phyloP scores from a whole-genome alignment of 352 stramenopile species.

The Chrysophaeum taylorii region DNA sequence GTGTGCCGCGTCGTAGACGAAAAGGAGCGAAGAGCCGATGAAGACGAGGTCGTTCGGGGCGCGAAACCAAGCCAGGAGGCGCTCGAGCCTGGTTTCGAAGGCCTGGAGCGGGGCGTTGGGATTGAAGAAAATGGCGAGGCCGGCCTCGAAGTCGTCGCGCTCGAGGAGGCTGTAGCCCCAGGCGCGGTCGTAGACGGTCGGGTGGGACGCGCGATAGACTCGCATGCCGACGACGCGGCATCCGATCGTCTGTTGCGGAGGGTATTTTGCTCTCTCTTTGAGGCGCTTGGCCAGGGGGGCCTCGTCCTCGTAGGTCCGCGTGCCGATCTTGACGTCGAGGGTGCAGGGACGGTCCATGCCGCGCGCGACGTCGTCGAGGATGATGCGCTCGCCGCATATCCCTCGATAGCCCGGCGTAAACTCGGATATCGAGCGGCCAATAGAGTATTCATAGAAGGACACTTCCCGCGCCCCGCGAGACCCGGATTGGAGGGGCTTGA shows the following conservation, averaged over 20 bases:
- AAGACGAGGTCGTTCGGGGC: constrained; percentile 67
- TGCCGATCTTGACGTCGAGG: constrained; percentile 93
- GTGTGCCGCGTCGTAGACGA: constrained; percentile 73
- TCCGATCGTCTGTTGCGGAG: constrained; percentile 69
- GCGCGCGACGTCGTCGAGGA: constrained; percentile 73
- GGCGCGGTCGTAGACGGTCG: constrained; percentile 63
- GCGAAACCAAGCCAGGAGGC: constrained; percentile 59
- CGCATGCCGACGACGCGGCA: constrained; percentile 88
- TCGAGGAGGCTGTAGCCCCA: constrained; percentile 58
- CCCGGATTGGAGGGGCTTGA: constrained; percentile 22
- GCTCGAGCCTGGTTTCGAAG: constrained; percentile 54
- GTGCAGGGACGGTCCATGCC: constrained; percentile 69
- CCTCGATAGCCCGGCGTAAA: too few species aligned
- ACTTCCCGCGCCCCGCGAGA: constrained; percentile 45
- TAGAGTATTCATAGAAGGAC: constrained; percentile 57
- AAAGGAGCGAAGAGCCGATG: constrained; percentile 84
- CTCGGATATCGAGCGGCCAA: too few species aligned
- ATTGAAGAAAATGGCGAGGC: constrained; percentile 67
- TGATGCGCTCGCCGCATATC: too few species aligned
- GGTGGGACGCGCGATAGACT: constrained; percentile 48
- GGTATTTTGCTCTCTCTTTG: constrained; percentile 79
- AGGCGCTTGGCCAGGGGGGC: constrained; percentile 71
- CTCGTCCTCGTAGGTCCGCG: constrained; percentile 76
- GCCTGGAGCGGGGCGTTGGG: constrained; percentile 26
- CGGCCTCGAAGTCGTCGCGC: constrained; percentile 45